These are phyloP conservation scores for Sphaerulina musiva DNA, from an alignment of 2,329 filamentous ascomycete species.

Conservation along the genomic window DNA sequence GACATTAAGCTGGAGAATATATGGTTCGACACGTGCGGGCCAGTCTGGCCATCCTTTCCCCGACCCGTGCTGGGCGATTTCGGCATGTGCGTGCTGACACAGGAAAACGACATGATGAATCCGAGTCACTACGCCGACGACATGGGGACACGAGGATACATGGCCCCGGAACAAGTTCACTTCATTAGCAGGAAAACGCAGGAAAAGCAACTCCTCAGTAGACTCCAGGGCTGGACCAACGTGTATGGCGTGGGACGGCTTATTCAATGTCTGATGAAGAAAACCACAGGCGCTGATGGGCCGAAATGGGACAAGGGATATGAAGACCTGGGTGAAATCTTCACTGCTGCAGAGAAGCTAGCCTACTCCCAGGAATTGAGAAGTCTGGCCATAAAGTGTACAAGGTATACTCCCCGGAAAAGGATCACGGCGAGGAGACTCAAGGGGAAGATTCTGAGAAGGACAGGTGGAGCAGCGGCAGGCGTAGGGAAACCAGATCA, in stretches of 20 bases:
- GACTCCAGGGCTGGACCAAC: slow-evolving; percentile 5
- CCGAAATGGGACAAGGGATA: neutral
- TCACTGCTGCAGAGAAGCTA: neutral
- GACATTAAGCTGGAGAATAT: slow-evolving; percentile 12
- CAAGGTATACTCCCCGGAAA: neutral
- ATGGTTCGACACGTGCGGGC: neutral
- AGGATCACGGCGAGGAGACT: neutral
- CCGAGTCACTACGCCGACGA: neutral
- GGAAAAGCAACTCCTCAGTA: neutral
- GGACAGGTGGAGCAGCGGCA: neutral
- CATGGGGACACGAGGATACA: neutral
- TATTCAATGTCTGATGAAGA: slow-evolving; percentile 1
- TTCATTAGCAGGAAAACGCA: neutral
- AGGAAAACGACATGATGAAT: slow-evolving; percentile 1
- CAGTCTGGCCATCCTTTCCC: neutral
- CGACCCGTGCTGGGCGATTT: neutral
- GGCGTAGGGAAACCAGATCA: neutral
- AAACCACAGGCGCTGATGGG: neutral
- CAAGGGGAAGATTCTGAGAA: slow-evolving; percentile 3
- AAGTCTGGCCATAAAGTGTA: neutral
- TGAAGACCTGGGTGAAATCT: neutral
- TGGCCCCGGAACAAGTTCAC: slow-evolving; percentile 1
- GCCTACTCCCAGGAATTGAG: neutral
- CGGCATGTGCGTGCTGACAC: slow-evolving; percentile 3
- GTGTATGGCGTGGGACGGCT: slow-evolving; percentile 2